Conservation (phyloP, 1,284 basidiomycete species). For the Cutaneotrichosporon dermatis region DNA sequence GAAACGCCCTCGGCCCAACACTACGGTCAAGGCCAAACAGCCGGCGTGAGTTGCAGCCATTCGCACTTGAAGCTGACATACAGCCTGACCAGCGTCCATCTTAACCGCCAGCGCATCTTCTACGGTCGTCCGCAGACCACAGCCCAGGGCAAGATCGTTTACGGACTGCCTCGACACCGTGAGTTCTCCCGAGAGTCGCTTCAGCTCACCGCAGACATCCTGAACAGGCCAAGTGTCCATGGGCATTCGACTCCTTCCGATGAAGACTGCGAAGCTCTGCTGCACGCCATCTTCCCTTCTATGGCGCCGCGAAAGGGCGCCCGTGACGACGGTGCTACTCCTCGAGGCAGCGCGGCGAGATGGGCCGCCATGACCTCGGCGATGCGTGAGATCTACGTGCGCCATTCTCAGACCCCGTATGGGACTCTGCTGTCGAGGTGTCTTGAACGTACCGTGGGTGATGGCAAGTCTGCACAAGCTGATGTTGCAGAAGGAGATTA, state of each 20-base stretch:
- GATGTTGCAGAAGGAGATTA: conserved; percentile 11
- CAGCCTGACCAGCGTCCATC: conserved; percentile 3
- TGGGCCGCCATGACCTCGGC: conserved; percentile 2
- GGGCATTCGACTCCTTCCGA: not conserved
- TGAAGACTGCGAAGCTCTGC: conserved; percentile 6
- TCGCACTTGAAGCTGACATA: not conserved
- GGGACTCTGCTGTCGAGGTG: conserved; percentile 14
- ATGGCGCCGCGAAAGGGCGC: not conserved
- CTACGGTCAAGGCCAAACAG: not conserved
- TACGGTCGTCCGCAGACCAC: conserved; percentile 36
- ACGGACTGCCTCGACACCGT: conserved; percentile 43
- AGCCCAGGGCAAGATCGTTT: conserved; percentile 14
- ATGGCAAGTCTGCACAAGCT: not conserved
- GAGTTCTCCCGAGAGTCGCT: conserved; percentile 1
- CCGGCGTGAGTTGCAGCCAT: not conserved
- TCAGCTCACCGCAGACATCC: conserved; percentile 30
- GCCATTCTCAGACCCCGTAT: conserved; percentile 25
- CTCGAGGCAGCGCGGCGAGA: not conserved
- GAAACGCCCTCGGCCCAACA: not conserved
- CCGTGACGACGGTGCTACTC: too few species aligned
- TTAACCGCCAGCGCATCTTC: conserved; percentile 31
- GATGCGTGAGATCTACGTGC: conserved; percentile 26
- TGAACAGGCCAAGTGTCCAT: conserved; percentile 22
- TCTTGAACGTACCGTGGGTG: conserved; percentile 12
- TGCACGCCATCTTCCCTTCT: conserved; percentile 10